Evolutionary conservation across 805 yeast genomes (phyloP).

Genomic region (Starmerella sp.): DNA sequence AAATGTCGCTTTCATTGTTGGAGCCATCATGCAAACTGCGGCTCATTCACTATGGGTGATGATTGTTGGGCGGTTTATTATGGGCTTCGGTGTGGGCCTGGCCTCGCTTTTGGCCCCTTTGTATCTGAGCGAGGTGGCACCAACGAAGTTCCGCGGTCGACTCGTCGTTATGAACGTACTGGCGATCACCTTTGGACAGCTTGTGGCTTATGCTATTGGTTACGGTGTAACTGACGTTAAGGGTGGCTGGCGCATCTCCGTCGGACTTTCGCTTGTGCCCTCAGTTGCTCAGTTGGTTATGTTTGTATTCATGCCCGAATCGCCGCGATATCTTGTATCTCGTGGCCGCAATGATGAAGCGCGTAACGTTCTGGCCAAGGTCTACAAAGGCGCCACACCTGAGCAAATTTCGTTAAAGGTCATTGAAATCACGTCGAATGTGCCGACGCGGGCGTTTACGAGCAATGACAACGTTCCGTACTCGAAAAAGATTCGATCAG

Average conservation of each 20-base stretch:
- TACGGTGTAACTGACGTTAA: conserved; percentile 53
- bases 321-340: conserved; percentile 82
- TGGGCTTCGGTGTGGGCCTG: conserved; percentile 95
- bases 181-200: conserved; percentile 90
- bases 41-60: conserved; percentile 77
- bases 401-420: conserved; percentile 56
- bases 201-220: conserved; percentile 69
- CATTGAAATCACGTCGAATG: conserved; percentile 35
- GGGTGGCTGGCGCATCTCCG: conserved; percentile 89
- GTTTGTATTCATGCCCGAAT: conserved; percentile 83
- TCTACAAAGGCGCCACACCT: conserved; percentile 53
- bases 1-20: conserved; percentile 68
- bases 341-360: conserved; percentile 58
- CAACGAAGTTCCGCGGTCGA: conserved; percentile 82
- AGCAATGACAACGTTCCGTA: conserved; percentile 18
- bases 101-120: conserved; percentile 93
- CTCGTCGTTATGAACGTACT: conserved; percentile 78
- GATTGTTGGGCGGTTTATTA: conserved; percentile 81
- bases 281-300: conserved; percentile 64
- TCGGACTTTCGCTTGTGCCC: conserved; percentile 83
- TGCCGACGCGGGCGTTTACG: conserved; percentile 23
- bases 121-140: conserved; percentile 85
- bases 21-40: conserved; percentile 75
- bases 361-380: conserved; percentile 47
- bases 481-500: conserved; percentile 17